Conservation (phyloP, 768 basidiomycete species). For the Myochromella boudieri region DNA sequence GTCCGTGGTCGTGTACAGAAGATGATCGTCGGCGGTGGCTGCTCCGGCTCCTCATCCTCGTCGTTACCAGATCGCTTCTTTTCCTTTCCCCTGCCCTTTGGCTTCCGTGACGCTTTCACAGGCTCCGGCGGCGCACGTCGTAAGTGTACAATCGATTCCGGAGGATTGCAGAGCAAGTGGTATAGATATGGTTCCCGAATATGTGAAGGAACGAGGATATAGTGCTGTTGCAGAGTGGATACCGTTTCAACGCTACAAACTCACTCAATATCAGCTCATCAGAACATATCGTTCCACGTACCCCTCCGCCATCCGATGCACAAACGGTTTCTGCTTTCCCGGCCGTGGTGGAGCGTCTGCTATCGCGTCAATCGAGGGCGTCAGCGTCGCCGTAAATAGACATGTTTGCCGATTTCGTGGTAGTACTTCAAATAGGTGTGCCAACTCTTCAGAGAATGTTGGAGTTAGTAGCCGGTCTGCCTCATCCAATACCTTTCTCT, state of each 20-base stretch:
- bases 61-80: constrained; percentile 36
- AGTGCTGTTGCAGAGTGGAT: constrained; percentile 81
- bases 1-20: constrained; percentile 87
- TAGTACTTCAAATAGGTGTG: constrained; percentile 71
- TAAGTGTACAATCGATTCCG: constrained; percentile 68
- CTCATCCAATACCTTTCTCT: constrained; percentile 84
- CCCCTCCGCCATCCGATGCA: constrained; percentile 77
- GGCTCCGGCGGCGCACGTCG: constrained; percentile 64
- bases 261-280: constrained; percentile 5
- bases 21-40: constrained; percentile 95
- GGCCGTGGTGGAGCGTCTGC: constrained; percentile 69
- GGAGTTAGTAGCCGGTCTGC: constrained; percentile 90
- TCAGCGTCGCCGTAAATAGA: constrained; percentile 94
- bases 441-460: constrained; percentile 86
- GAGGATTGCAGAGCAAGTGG: constrained; percentile 87
- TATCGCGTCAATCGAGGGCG: constrained; percentile 78
- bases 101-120: constrained; percentile 31
- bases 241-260: constrained; percentile 81
- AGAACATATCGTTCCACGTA: constrained; percentile 34
- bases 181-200: constrained; percentile 92
- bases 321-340: constrained; percentile 86
- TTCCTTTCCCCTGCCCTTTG: constrained; percentile 29
- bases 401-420: constrained; percentile 92
- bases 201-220: constrained; percentile 91
- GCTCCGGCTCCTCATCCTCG: constrained; percentile 55